Percentiles rank a stretch among this genome's conserved stretches.
Evolutionary conservation across 2,329 filamentous ascomycete genomes (phyloP).

Genomic region (Fusarium transvaalense): DNA sequence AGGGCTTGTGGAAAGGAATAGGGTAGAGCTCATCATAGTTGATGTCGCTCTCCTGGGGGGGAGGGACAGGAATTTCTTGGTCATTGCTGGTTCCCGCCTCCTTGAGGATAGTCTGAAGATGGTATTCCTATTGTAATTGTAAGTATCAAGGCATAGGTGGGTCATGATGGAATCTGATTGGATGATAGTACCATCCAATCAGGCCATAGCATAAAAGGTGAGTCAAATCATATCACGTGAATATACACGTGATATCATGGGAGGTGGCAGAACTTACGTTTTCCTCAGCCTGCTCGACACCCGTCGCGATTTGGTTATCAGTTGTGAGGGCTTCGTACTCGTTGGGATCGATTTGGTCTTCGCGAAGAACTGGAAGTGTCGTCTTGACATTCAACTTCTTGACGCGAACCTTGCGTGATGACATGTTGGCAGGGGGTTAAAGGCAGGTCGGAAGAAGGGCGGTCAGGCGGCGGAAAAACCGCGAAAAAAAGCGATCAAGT

Average conservation of each 20-base stretch:
- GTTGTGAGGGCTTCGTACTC: conserved; percentile 89
- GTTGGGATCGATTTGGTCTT: conserved; percentile 88
- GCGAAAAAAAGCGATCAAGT: conserved; percentile 73
- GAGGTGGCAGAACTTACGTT: conserved; percentile 76
- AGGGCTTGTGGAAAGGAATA: conserved; percentile 82
- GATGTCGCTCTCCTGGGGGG: conserved; percentile 73
- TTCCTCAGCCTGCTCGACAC: conserved; percentile 97
- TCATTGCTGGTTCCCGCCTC: conserved; percentile 67
- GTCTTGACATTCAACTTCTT: conserved; percentile 95
- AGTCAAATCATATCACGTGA: conserved; percentile 58
- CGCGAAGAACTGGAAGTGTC: conserved; percentile 85
- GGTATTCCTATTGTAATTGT: conserved; percentile 78
- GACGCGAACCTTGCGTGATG: conserved; percentile 78
- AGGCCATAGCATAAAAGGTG: background rate
- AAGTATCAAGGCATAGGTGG: conserved; percentile 43
- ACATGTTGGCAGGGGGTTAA: conserved; percentile 64
- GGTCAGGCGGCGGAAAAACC: conserved; percentile 67
- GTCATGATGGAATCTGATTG: conserved; percentile 6
- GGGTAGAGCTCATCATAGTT: conserved; percentile 93
- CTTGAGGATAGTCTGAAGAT: conserved; percentile 85
- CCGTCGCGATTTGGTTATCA: conserved; percentile 89
- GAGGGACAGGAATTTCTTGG: conserved; percentile 75
- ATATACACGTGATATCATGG: conserved; percentile 62
- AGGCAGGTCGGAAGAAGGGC: conserved; percentile 55
- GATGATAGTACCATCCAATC: conserved; percentile 34